Conservation (phyloP, 202 grass and related monocot genomes). For the Musa balbisiana region DNA sequence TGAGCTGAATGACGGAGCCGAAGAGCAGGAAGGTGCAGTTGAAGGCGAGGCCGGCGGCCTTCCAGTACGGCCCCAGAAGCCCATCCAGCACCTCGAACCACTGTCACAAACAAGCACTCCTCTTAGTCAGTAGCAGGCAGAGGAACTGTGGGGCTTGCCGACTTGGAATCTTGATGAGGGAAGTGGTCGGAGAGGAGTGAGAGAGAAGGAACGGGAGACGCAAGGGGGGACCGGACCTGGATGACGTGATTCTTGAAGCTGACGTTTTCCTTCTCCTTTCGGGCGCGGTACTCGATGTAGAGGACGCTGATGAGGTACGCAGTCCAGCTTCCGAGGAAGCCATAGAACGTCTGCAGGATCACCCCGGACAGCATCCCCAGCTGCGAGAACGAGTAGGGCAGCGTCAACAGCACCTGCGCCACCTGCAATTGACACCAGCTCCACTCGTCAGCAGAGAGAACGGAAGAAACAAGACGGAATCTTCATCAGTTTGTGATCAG, state of each 20-base stretch:
- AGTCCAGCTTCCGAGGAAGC: slow-evolving; percentile 92
- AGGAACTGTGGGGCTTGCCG: slow-evolving; percentile 15
- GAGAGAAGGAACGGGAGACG: not conserved
- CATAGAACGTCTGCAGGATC: slow-evolving; percentile 83
- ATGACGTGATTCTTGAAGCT: slow-evolving; percentile 97
- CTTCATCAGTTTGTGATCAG: not conserved
- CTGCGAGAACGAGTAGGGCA: slow-evolving; percentile 97
- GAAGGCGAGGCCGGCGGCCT: slow-evolving; percentile 78
- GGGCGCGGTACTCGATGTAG: slow-evolving; percentile 84
- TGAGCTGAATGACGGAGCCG: slow-evolving; percentile 91
- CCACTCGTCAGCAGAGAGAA: not conserved
- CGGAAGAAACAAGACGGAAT: not conserved
- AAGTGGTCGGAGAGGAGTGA: not conserved
- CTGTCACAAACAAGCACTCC: slow-evolving; percentile 24
- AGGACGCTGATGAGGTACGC: slow-evolving; percentile 99
- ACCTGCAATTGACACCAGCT: slow-evolving; percentile 40
- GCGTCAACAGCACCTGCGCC: slow-evolving; percentile 89
- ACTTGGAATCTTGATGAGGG: not conserved
- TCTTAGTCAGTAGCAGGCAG: not conserved
- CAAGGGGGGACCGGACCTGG: slow-evolving; percentile 30
- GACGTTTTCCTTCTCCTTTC: slow-evolving; percentile 93
- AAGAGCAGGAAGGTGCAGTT: slow-evolving; percentile 99
- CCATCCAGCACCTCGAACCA: slow-evolving; percentile 98
- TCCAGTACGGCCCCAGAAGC: slow-evolving; percentile 93
- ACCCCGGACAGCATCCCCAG: slow-evolving; percentile 82